Evolutionary conservation across 2,329 filamentous ascomycete species (phyloP), one percentile per base, ranked within the genome.

Genomic region (Diaporthe citriasiana): DNA sequence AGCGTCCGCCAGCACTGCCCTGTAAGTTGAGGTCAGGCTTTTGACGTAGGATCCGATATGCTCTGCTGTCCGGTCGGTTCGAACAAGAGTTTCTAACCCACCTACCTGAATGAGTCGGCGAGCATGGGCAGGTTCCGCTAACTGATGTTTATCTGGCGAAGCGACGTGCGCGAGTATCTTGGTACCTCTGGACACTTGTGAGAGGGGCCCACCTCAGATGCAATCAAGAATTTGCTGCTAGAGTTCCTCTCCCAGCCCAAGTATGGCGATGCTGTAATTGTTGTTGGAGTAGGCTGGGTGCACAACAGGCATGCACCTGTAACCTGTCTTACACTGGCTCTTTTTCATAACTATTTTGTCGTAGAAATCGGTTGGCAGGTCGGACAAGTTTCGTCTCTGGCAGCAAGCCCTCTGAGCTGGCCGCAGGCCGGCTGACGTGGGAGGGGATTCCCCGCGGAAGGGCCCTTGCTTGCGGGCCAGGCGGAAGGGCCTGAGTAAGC

Each of bases 401-500:
- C 22, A 33, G 30, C 42, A 25, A 19, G n/a, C 3, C 27, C 30
- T 35, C 22, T 22, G 1, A 25, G 60, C 30, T 50, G 51, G 42
- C 30, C 45, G 45, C 63, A 38, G 30, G 47, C 63, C 47, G 33
- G 63, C 63, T 68, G 63, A 53, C 33, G 47, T 53, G 45, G 57
- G 68, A 65, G 72, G 35, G 33, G 22, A 40, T 63, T 70, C 71
- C 71, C 71, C 74, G 74, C 74, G 59, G 60, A 38, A 25, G 68
- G 12, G 55, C 59, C 74, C 63, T 53, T 56, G 19, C 50, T 40
- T 63, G 53, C 51, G 73, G 69, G 55, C 56, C 27, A 19, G 56
- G 73, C 60, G 65, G 53, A 53, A 13, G 63, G 63, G 33, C 68
- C 40, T 75, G 73, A 75, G 73, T 75, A 75, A 75, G 73, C 72